A percentile compares a stretch with the other conserved stretches of the same genome.
Evolutionary conservation across 2,329 filamentous ascomycete genomes (phyloP).

Genomic region (Arthrinium puccinioides): DNA sequence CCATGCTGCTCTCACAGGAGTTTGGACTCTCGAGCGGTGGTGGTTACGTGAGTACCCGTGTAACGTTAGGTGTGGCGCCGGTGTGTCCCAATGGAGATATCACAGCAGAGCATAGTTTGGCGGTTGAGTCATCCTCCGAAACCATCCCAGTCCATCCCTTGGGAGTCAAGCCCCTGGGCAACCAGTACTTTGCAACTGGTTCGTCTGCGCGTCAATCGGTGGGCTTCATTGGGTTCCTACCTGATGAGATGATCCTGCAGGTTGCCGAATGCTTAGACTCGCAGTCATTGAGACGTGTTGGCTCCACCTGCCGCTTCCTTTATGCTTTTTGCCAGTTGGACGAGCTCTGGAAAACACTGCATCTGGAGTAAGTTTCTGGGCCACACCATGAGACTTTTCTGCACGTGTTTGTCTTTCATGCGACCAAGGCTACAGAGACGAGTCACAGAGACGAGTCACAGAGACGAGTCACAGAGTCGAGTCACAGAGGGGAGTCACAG

Average conservation of each 20-base stretch:
- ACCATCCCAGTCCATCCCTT: conserved; percentile 73
- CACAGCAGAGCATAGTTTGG: not conserved
- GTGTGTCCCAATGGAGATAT: no score
- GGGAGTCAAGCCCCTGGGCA: conserved; percentile 79
- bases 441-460: no score
- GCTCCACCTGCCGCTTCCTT: conserved; percentile 74
- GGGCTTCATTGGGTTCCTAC: conserved; percentile 60
- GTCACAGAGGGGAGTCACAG: no score
- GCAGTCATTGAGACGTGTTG: conserved; percentile 54
- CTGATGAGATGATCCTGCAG: conserved; percentile 73
- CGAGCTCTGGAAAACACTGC: conserved; percentile 82
- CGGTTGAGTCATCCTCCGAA: conserved; percentile 11
- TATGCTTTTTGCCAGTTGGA: conserved; percentile 80
- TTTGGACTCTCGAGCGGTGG: conserved; percentile 1
- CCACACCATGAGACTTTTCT: no score
- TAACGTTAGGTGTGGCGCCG: no score
- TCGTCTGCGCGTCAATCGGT: conserved; percentile 59
- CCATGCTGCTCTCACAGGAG: conserved; percentile 9
- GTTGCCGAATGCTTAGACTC: conserved; percentile 70
- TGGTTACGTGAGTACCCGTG: not conserved
- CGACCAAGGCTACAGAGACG: no score
- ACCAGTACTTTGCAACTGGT: conserved; percentile 61
- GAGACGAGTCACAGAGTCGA: no score
- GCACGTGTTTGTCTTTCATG: no score
- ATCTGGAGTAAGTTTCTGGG: conserved; percentile 82